These are phyloP conservation scores for Nannochloropsis oceanica DNA, from an alignment of 108 stramenopile genomes.

Conservation along the genomic window DNA sequence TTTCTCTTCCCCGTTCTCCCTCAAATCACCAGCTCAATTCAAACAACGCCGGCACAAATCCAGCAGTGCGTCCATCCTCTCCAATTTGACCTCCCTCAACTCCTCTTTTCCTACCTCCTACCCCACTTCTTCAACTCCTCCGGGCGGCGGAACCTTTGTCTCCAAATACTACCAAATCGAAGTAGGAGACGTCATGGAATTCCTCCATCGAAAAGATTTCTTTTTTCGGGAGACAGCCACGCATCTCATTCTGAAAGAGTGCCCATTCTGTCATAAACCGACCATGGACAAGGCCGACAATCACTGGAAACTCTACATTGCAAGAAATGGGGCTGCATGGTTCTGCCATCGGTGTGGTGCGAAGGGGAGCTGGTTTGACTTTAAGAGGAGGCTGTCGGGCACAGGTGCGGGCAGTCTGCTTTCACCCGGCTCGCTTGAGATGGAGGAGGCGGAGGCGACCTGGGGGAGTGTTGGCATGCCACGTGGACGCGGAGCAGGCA, in stretches of 20 bases:
- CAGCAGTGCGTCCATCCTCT: neutral
- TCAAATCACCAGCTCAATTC: neutral
- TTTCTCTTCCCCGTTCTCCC: neutral
- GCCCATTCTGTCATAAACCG: slow-evolving; percentile 21
- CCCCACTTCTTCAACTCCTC: neutral
- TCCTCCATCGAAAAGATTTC: slow-evolving; percentile 1
- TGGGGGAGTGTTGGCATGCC: neutral
- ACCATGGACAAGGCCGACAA: slow-evolving; percentile 6
- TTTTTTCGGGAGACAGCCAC: neutral
- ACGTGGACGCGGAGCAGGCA: neutral
- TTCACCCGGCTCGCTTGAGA: neutral
- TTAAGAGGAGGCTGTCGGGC: slow-evolving; percentile 52
- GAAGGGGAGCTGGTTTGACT: slow-evolving; percentile 76
- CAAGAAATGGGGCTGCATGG: slow-evolving; percentile 51
- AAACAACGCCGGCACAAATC: neutral
- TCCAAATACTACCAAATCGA: slow-evolving; percentile 20
- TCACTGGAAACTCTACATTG: slow-evolving; percentile 26
- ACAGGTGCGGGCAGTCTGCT: slow-evolving; percentile 1
- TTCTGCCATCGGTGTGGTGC: slow-evolving; percentile 81
- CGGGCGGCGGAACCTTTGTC: slow-evolving; percentile 3
- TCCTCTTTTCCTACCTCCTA: neutral
- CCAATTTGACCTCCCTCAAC: neutral
- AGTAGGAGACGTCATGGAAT: neutral
- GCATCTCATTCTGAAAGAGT: slow-evolving; percentile 15
- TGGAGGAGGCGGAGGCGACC: neutral